Conservation (phyloP, 345 rosid genomes). For the Combretum micranthum region DNA sequence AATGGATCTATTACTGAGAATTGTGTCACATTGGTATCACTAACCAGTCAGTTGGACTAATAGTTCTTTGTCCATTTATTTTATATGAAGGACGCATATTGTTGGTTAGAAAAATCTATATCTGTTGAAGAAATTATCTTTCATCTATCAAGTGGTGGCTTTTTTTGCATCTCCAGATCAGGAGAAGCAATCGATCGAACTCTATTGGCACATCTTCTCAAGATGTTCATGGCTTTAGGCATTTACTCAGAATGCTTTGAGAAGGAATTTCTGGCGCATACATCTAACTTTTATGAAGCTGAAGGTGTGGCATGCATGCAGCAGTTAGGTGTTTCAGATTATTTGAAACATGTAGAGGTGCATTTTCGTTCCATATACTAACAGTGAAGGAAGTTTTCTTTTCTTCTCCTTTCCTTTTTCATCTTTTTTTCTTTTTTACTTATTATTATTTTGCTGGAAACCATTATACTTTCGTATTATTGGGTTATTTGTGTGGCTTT, state of each 20-base stretch:
- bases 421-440: no score
- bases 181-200: slow-evolving; percentile 93
- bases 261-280: slow-evolving; percentile 81
- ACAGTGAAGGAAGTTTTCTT: no score
- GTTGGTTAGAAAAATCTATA: neutral
- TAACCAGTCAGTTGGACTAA: no score
- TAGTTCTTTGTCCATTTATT: neutral
- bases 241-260: slow-evolving; percentile 93
- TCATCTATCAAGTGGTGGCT: neutral
- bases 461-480: no score
- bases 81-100: neutral
- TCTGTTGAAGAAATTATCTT: neutral
- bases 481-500: no score
- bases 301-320: slow-evolving; percentile 98
- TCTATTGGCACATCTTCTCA: slow-evolving; percentile 80
- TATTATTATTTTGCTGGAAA: no score
- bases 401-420: neutral
- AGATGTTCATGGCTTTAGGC: slow-evolving; percentile 97
- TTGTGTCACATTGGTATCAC: no score
- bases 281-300: slow-evolving; percentile 92
- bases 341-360: slow-evolving; percentile 97
- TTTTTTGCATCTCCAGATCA: slow-evolving; percentile 43
- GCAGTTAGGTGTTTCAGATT: slow-evolving; percentile 93
- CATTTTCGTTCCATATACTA: slow-evolving; percentile 8
- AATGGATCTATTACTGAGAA: no score